Evolutionary conservation across 2,329 filamentous ascomycete species (phyloP).

Genomic region (Rutstroemia sp.): DNA sequence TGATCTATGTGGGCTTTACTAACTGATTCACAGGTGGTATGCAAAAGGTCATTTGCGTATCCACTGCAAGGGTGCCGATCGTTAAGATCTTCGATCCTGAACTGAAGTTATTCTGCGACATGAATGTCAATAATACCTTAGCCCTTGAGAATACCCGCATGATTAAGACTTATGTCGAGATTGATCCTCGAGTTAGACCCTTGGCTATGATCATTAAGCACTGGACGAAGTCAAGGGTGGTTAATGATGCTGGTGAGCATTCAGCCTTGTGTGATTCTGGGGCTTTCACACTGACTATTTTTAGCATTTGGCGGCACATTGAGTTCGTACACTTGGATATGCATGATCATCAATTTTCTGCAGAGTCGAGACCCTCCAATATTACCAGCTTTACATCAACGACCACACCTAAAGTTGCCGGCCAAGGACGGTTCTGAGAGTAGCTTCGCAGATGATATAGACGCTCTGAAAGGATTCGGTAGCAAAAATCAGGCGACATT

Average conservation of each 20-base stretch:
- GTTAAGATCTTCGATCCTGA: slow-evolving; percentile 99
- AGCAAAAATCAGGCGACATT: slow-evolving; percentile 72
- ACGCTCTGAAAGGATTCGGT: slow-evolving; percentile 67
- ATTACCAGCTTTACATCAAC: slow-evolving; percentile 76
- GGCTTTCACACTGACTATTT: slow-evolving; percentile 13
- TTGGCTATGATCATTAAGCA: slow-evolving; percentile 96
- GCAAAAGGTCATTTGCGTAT: slow-evolving; percentile 92
- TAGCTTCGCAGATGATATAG: slow-evolving; percentile 80
- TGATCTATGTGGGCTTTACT: slow-evolving; percentile 23
- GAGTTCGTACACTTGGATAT: slow-evolving; percentile 99
- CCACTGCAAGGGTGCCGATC: slow-evolving; percentile 92
- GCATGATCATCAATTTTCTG: slow-evolving; percentile 92
- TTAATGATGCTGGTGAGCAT: slow-evolving; percentile 88
- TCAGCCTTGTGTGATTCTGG: slow-evolving; percentile 30
- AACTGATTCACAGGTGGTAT: slow-evolving; percentile 66
- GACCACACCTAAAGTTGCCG: slow-evolving; percentile 52
- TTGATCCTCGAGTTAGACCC: slow-evolving; percentile 83
- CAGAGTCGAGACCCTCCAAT: slow-evolving; percentile 81
- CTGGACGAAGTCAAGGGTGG: slow-evolving; percentile 86
- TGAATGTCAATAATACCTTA: slow-evolving; percentile 97
- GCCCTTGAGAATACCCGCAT: slow-evolving; percentile 95
- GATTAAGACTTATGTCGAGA: slow-evolving; percentile 94
- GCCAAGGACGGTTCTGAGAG: slow-evolving; percentile 59
- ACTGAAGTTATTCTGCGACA: slow-evolving; percentile 80
- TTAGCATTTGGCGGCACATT: slow-evolving; percentile 85